phyloP scores from a whole-genome alignment of 1,284 basidiomycete species.

The Cryptococcus sp. region DNA sequence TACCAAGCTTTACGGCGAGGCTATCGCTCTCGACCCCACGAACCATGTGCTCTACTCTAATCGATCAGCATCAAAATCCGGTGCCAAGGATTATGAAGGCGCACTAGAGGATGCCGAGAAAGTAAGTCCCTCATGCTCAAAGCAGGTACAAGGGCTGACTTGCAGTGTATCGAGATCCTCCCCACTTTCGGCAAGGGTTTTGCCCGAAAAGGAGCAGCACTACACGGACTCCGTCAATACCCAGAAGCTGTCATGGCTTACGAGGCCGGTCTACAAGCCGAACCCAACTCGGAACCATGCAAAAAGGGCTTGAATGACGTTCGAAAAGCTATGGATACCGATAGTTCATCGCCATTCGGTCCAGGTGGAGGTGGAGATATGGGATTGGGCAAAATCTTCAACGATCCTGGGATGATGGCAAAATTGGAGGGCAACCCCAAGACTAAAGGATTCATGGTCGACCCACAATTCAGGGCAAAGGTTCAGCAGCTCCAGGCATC shows the following conservation, averaged over 20 bases:
- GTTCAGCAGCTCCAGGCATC: constrained; percentile 44
- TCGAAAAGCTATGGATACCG: constrained; percentile 57
- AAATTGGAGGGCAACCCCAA: constrained; percentile 85
- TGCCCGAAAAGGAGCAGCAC: constrained; percentile 88
- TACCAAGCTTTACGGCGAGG: constrained; percentile 74
- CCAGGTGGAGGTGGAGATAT: constrained; percentile 46
- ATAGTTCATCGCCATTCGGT: constrained; percentile 21
- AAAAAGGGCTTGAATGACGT: constrained; percentile 86
- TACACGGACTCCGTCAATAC: constrained; percentile 75
- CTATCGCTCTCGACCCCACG: constrained; percentile 72
- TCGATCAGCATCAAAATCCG: constrained; percentile 81
- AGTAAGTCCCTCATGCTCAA: constrained; percentile 52
- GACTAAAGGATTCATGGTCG: constrained; percentile 75
- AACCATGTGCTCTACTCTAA: constrained; percentile 93
- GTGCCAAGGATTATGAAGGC: constrained; percentile 69
- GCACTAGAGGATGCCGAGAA: constrained; percentile 88
- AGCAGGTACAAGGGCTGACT: neutral
- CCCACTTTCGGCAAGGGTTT: constrained; percentile 87
- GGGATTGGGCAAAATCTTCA: constrained; percentile 73
- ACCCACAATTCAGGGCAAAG: constrained; percentile 72
- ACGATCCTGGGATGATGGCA: constrained; percentile 72
- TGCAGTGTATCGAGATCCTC: constrained; percentile 62
- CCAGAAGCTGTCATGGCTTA: constrained; percentile 69
- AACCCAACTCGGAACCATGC: constrained; percentile 69
- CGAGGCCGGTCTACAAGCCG: constrained; percentile 70